Evolutionary conservation across 2,329 filamentous ascomycete species (phyloP).

Genomic region (Scorias spongiosa): DNA sequence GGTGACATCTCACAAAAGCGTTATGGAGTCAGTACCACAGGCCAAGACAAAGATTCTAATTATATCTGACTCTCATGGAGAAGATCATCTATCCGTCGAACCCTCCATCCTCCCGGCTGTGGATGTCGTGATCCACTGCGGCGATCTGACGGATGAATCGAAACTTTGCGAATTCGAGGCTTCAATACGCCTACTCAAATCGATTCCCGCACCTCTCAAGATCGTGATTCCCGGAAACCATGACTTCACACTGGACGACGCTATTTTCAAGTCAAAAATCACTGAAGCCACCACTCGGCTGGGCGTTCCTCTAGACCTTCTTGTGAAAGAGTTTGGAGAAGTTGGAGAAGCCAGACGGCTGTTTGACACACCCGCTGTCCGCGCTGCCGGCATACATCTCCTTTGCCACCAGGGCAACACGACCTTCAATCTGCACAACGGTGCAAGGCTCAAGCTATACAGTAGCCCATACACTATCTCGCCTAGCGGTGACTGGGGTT

Average conservation of each 20-base stretch:
- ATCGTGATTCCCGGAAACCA: conserved; percentile 26
- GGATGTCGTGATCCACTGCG: conserved; percentile 27
- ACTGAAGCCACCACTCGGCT: conserved; percentile 14
- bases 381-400: conserved; percentile 32
- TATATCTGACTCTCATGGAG: conserved; percentile 15
- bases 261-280: conserved; percentile 22
- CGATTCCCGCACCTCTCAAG: conserved; percentile 19
- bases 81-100: conserved; percentile 2
- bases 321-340: conserved; percentile 23
- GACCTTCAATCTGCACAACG: conserved; percentile 31
- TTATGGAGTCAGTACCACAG: not conserved
- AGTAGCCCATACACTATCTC: conserved; percentile 38
- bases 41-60: conserved; percentile 8
- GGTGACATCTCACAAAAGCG: too few relatives aligned
- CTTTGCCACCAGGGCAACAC: conserved; percentile 35
- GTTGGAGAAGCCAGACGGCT: conserved; percentile 16
- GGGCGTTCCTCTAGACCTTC: conserved; percentile 10
- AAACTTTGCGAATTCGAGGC: conserved; percentile 16
- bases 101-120: conserved; percentile 1
- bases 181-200: conserved; percentile 14
- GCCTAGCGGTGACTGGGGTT: conserved; percentile 39
- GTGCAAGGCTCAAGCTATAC: conserved; percentile 36
- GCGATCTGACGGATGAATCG: conserved; percentile 23
- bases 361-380: conserved; percentile 17
- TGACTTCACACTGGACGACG: conserved; percentile 16